Evolutionary conservation across 2,329 filamentous ascomycete genomes (phyloP), one percentile per base, ranked within the genome.

Genomic region (Arachnomyces sp.): DNA sequence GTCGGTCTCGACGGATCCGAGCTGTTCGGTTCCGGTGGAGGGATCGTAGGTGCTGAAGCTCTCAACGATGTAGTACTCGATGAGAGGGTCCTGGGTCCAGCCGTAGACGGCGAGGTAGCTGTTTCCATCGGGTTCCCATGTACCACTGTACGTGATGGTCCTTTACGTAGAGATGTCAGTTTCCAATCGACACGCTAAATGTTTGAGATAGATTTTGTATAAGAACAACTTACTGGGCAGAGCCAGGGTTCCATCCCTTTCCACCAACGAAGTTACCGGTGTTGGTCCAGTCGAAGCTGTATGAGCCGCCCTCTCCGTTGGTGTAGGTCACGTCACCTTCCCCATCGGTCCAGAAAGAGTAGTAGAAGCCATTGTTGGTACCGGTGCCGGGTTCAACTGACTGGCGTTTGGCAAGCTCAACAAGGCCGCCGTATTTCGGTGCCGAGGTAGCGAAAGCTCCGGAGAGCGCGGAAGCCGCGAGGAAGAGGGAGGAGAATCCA

Each of bases 11-110:
- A 78, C 66, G 42, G 67, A 67, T 17, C 74, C 75, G 52, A 71
- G 71, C 44, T 62, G 60, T 1, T 62, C 67, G 46, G 65, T 66
- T 13, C 63, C 71, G 49, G 68, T 65, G 42, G 63, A 63, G 1
- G 71, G 71, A 33, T 71, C 64, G 52, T 74, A 69, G 31, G 64
- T 66, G 44, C 69, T 72, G 52, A 68, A 72, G 9, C 64, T 57
- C 44, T 78, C 75, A 47, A 77, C 64, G 43, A 78, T 70, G 60
- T 78, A 78, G 61, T 77, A 77, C 49, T 78, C 75, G 52, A 77
- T 63, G n/a, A 75, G 58, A 0, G 72, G 72, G 53, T 65, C 67
- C 13, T 54, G 61, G 2, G 70, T 74, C 73, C 75, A 79, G 34
- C 75, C 75, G 51, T 78, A 78, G n/a, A 78, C 56, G 11, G 74